Conservation (phyloP, 129 eudicot genomes). For the Heracleum sosnowskyi region DNA sequence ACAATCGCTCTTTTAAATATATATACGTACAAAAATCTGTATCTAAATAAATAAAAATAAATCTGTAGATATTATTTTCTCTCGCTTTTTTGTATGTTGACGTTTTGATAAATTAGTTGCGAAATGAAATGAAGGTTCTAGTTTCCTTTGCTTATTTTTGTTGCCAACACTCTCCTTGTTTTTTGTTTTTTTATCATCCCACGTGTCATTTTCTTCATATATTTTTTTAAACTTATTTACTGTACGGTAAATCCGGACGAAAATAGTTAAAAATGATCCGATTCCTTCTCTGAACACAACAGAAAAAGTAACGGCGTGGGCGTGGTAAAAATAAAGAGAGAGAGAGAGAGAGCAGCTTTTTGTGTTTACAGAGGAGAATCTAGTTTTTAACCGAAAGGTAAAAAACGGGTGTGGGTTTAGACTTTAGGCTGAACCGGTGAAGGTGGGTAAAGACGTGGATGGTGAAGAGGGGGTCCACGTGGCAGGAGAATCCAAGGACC, state of each 20-base stretch:
- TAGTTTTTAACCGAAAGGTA: slow-evolving; percentile 1
- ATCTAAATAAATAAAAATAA: not conserved
- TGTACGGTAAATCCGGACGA: not conserved
- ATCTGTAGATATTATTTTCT: not conserved
- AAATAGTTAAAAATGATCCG: not conserved
- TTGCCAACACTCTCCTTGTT: slow-evolving; percentile 19
- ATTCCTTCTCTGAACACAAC: not conserved
- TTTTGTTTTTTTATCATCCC: slow-evolving; percentile 11
- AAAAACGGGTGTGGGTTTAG: too few relatives aligned
- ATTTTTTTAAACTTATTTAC: not conserved
- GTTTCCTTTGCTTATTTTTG: slow-evolving; percentile 25
- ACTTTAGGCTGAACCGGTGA: too few relatives aligned
- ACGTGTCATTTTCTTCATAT: slow-evolving; percentile 13
- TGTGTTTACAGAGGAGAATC: too few relatives aligned
- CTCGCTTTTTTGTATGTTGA: slow-evolving; percentile 1
- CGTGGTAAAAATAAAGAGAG: slow-evolving; percentile 5
- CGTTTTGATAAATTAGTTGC: too few relatives aligned
- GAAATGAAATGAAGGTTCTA: slow-evolving; percentile 24
- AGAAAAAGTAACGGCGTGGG: slow-evolving; percentile 16
- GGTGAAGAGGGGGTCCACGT: not conserved
- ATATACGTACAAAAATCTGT: not conserved
- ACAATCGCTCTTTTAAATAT: not conserved
- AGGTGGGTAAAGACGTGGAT: not conserved
- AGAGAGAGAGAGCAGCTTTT: too few relatives aligned
- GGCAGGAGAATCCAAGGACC: not conserved